A percentile compares a stretch with the other conserved stretches of the same genome.
Conservation (phyloP, 2,329 filamentous ascomycete species). For the Fusarium annulatum region DNA sequence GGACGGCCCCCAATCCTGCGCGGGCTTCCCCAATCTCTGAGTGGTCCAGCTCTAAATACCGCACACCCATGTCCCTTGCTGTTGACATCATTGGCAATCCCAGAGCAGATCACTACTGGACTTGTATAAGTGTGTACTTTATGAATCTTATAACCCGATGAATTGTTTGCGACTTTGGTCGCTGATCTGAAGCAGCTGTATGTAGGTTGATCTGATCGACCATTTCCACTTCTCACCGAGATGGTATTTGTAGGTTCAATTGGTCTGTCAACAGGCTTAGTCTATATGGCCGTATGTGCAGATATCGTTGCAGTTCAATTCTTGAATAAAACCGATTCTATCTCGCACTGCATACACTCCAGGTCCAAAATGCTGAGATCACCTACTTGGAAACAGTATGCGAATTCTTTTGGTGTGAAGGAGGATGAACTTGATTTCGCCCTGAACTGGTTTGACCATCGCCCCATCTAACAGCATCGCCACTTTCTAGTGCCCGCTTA, state of each 20-base stretch:
- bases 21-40: neutral
- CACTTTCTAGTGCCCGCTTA: neutral
- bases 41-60: neutral
- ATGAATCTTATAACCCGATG: neutral
- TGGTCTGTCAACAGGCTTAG: too few relatives aligned
- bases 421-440: neutral
- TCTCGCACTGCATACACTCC: rapidly evolving
- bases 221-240: too few relatives aligned
- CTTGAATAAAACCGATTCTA: neutral
- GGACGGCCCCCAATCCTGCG: neutral
- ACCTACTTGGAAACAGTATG: neutral
- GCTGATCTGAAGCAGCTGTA: neutral
- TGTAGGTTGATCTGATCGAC: too few relatives aligned
- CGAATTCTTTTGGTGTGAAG: rapidly evolving
- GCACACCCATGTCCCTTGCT: neutral
- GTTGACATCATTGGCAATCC: neutral
- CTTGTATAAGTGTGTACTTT: neutral
- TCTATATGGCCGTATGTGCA: rapidly evolving
- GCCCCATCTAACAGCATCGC: neutral
- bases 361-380: rapidly evolving
- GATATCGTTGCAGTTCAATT: neutral
- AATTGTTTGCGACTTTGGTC: neutral
- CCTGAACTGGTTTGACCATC: rapidly evolving
- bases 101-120: neutral
- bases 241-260: too few relatives aligned